Base-by-base conservation (phyloP, 2,329 filamentous ascomycete species). In the Hypoxylon sp. region DNA sequence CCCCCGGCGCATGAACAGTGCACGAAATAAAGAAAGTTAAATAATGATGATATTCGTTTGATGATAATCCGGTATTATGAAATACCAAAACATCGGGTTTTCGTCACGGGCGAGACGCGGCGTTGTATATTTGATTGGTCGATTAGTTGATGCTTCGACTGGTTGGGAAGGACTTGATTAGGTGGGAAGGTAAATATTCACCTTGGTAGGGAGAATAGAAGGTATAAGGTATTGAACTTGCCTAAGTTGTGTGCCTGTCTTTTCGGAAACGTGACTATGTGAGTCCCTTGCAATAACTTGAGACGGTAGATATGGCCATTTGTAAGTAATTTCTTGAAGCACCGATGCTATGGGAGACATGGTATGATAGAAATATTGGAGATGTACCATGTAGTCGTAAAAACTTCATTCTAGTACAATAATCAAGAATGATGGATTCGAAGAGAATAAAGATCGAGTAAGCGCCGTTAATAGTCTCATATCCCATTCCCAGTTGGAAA, bases 11-110 rank as follows among this genome's bases (percentile, higher is more conserved):
- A 76, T 51, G 71, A 72, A 75, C 71, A 13, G 39, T 44, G 39
- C 39, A 44, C 50, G 70, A 71, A 75, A 74, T 72, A 73, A 76
- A 77, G 62, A 73, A 76, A 76, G 73, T 76, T 75, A 73, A 76
- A 72, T 39, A 52, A 68, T 60, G 10, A 37, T 37, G 17, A 21
- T 2, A 10, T 11, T 21, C 37, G 11, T 17, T 21, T 17, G 37
- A n/a, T 47, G n/a, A 27, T 27, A 27, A 27, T 27, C 24, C 24
- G 24, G 24, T 27, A 27, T 17, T 54, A n/a, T n/a, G n/a, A n/a
- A n/a, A n/a, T n/a, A n/a, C 15, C 17, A 42, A 32, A 37, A 47
- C n/a, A 48, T 37, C 21, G 6, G n/a, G 31, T 19, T 21, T 8
- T 51, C 29, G 10, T 47, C 37, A 39, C 11, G 6, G 15, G 29